Conservation (phyloP, 176 grass and related monocot species). For the Typha latifolia region DNA sequence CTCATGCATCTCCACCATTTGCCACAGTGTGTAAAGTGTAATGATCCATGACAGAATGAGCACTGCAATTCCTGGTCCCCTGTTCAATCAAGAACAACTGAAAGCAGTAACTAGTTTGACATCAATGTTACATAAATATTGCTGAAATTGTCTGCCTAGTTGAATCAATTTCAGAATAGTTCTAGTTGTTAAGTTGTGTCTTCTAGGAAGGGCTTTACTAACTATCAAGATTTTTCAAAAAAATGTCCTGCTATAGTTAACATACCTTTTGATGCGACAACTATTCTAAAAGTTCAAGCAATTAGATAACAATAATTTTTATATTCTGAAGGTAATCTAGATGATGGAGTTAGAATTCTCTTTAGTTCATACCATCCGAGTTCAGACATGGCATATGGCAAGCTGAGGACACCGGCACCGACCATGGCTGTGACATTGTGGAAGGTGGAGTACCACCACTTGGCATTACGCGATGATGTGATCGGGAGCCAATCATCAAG, state of each 20-base stretch:
- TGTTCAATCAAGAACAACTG: not conserved
- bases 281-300: not conserved
- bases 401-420: conserved; percentile 73
- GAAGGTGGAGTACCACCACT: conserved; percentile 93
- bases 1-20: conserved; percentile 99
- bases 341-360: not conserved
- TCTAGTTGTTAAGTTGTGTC: too few relatives aligned
- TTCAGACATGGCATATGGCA: conserved; percentile 73
- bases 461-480: conserved; percentile 71
- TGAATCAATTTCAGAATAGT: too few relatives aligned
- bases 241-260: too few relatives aligned
- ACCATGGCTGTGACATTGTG: conserved; percentile 99
- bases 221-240: too few relatives aligned
- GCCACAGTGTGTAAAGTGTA: conserved; percentile 90
- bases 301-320: too few relatives aligned
- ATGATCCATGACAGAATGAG: conserved; percentile 83
- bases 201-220: too few relatives aligned
- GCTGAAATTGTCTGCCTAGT: too few relatives aligned
- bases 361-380: conserved; percentile 55
- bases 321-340: too few relatives aligned
- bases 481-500: conserved; percentile 75
- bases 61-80: conserved; percentile 69
- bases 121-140: too few relatives aligned
- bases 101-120: too few relatives aligned
- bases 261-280: too few relatives aligned